These are phyloP conservation scores for Kalaharituber pfeilii DNA, from an alignment of 2,329 filamentous ascomycete genomes.

Conservation along the genomic window DNA sequence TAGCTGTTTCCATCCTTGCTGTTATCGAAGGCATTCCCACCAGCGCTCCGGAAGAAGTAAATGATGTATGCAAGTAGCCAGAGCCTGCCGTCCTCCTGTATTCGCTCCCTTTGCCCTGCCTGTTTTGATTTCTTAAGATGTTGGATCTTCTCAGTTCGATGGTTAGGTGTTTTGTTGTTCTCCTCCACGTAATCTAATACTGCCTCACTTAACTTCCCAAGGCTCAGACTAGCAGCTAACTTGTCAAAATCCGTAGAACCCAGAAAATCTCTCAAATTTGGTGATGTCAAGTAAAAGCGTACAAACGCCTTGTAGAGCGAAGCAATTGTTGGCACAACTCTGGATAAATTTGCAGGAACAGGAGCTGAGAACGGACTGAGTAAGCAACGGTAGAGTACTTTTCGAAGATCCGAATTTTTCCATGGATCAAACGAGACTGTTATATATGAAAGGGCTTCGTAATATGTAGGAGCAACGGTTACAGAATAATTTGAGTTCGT, in stretches of 20 bases:
- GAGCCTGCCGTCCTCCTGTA: slow-evolving; percentile 30
- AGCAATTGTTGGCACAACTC: slow-evolving; percentile 26
- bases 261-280: slow-evolving; percentile 27
- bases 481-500: slow-evolving; percentile 3
- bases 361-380: slow-evolving; percentile 25
- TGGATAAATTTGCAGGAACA: slow-evolving; percentile 19
- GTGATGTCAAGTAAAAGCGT: slow-evolving; percentile 33
- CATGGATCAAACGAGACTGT: slow-evolving; percentile 25
- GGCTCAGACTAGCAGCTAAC: slow-evolving; percentile 35
- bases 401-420: slow-evolving; percentile 27
- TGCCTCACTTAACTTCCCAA: slow-evolving; percentile 30
- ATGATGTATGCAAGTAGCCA: slow-evolving; percentile 45
- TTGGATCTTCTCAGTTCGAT: slow-evolving; percentile 6
- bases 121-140: slow-evolving; percentile 24
- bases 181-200: neutral
- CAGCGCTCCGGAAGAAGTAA: slow-evolving; percentile 37
- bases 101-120: slow-evolving; percentile 19
- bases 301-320: slow-evolving; percentile 31
- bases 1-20: slow-evolving; percentile 30
- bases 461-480: slow-evolving; percentile 12
- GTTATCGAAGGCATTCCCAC: slow-evolving; percentile 21
- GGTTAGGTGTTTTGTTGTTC: neutral
- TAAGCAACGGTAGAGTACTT: slow-evolving; percentile 28
- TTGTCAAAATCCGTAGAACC: slow-evolving; percentile 26
- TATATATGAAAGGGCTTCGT: slow-evolving; percentile 24